Base-by-base conservation (phyloP, 2,329 filamentous ascomycete species). In the Rutstroemia sp. region DNA sequence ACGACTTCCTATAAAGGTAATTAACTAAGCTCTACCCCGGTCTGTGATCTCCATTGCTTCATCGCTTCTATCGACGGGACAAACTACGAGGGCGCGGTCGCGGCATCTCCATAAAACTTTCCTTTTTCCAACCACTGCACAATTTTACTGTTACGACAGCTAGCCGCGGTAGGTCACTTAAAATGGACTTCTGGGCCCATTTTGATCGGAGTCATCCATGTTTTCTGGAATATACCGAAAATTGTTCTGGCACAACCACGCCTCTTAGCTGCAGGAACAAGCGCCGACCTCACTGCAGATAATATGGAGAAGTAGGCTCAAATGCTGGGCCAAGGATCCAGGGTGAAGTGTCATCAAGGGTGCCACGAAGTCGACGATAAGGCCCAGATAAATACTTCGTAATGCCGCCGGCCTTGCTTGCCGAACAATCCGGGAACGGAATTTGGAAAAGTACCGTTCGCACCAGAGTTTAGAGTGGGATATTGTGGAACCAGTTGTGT, bases 191-290 rank as follows among this genome's bases (percentile, higher is more conserved):
- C 38, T 40, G 51, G 25, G 9, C 51, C 46, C n/a, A 23, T 12
- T 30, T 21, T 45, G 50, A 44, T 36, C 55, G 23, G 36, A 36
- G 16, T 30, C 46, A 55, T 45, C 53, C 53, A 55, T 55, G 46
- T 34, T 17, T 8, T 23, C 19, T 34, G 23, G 34, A 4, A 40
- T 36, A 55, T 55, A 36, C 51, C 44, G 27, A 19, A 12, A 39
- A 10, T n/a, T 25, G 17, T 34, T 30, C 45, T 50, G 52, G 52
- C 34, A 55, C 52, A 59, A 60, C 64, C 59, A 63, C 64, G 65
- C 64, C 66, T 55, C 60, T 47, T 25, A 49, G 50, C 63, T 66
- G 65, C 65, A 68, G 65, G 63, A 64, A 65, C 66, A 65, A 64
- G 63, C 66, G 61, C 63, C 57, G 51, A 47, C 47, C 34, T 48